Evolutionary conservation across 140 eudicot species (phyloP).

Genomic region (Flaveria floridana): DNA sequence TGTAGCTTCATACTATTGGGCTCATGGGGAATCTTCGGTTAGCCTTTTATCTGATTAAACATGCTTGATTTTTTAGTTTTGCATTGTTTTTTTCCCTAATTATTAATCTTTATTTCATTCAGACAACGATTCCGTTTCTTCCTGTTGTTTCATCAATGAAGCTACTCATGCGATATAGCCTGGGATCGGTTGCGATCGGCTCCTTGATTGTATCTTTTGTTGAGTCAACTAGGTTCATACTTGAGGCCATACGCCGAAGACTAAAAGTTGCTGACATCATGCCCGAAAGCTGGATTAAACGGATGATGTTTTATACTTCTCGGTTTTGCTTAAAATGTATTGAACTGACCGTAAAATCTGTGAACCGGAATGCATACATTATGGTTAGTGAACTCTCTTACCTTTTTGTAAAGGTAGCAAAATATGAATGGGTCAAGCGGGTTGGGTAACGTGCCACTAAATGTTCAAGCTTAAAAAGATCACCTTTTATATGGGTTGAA

Average conservation of each 20-base stretch:
- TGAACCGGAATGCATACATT: constrained; percentile 96
- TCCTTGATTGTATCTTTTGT: constrained; percentile 75
- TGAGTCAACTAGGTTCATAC: constrained; percentile 79
- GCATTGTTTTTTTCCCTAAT: background rate
- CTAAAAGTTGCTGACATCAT: constrained; percentile 65
- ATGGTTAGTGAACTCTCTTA: constrained; percentile 53
- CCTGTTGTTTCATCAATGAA: constrained; percentile 93
- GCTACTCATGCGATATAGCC: constrained; percentile 72
- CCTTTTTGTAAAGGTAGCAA: too few species aligned
- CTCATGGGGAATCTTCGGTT: constrained; percentile 83
- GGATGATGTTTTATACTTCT: constrained; percentile 54
- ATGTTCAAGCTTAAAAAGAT: too few species aligned
- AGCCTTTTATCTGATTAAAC: constrained; percentile 31
- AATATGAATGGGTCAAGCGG: too few species aligned
- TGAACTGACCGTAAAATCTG: constrained; percentile 77
- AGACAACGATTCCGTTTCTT: constrained; percentile 83
- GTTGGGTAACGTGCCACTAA: too few species aligned
- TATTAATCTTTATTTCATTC: constrained; percentile 34
- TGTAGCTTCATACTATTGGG: constrained; percentile 97
- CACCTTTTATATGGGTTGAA: too few species aligned
- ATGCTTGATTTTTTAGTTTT: background rate
- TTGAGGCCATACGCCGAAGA: constrained; percentile 75
- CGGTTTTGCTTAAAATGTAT: constrained; percentile 53
- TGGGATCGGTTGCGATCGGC: constrained; percentile 88
- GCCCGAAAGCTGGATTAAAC: constrained; percentile 67